Evolutionary conservation across 768 basidiomycete genomes (phyloP), one percentile per base, ranked within the genome.

Genomic region (Mycena rebaudengoi): DNA sequence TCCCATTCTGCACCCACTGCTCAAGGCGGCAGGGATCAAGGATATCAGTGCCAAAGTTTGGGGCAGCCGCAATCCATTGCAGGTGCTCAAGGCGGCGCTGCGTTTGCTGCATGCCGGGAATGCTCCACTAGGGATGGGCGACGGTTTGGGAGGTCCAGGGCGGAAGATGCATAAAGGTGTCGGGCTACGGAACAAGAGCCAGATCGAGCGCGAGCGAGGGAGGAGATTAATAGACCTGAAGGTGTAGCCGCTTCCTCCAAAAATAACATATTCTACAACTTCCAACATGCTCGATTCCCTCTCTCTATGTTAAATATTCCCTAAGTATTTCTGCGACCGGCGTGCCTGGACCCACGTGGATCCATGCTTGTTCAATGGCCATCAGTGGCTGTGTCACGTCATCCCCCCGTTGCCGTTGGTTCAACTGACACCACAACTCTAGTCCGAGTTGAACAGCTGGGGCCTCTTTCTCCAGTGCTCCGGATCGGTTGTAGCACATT

Each of bases 11-110:
- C 96, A 99, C 76, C 87, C 90, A 71, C 85, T 99, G 40, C 84
- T 96, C 71, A 92, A 94, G 68, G 95, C 96, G 0, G 96, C 96
- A 0, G 98, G 97, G 12, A 92, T 99, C 79, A 92, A 94, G 75
- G 97, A 99, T 78, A 85, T 93, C 41, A 95, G 93, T 68, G 97
- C 94, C 29, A 98, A 98, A 78, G 92, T 99, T 20, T 93, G 94
- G 88, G 96, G 97, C 16, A 96, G 93, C 71, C 82, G 92, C 67
- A 98, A 97, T 77, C 87, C 85, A 35, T 81, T 92, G 67, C 88
- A 91, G 75, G 94, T 97, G 40, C 87, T 96, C 81, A 97, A 98
- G 79, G 88, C 91, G 25, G 83, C 88, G 16, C 85, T 95, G 69
- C 84, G 90, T 74, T 84, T 98, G 81, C 79, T 99, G 49, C 94